These are phyloP conservation scores for Quercus lobata DNA, from an alignment of 331 rosid genomes.

Conservation along the genomic window DNA sequence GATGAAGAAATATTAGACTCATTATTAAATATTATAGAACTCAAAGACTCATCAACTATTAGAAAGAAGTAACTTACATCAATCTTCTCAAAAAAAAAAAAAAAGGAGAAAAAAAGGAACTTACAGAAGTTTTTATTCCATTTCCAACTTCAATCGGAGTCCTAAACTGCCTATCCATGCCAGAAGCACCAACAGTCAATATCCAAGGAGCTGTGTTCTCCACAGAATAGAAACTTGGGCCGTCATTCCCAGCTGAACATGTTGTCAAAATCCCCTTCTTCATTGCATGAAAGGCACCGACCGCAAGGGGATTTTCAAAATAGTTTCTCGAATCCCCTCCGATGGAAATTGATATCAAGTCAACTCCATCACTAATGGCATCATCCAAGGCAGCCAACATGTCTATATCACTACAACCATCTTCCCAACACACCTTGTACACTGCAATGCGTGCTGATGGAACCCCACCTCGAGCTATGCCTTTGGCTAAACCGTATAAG, in stretches of 20 bases:
- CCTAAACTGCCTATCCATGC: slow-evolving; percentile 46
- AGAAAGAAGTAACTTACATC: slow-evolving; percentile 28
- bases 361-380: slow-evolving; percentile 34
- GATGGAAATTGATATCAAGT: too few species aligned
- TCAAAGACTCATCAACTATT: too few species aligned
- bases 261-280: slow-evolving; percentile 60
- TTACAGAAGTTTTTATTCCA: slow-evolving; percentile 26
- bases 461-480: slow-evolving; percentile 79
- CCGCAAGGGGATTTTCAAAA: slow-evolving; percentile 43
- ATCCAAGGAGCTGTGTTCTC: slow-evolving; percentile 77
- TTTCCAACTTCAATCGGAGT: slow-evolving; percentile 38
- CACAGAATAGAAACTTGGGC: slow-evolving; percentile 42
- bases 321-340: slow-evolving; percentile 29
- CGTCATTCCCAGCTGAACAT: slow-evolving; percentile 71
- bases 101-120: background rate
- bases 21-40: too few species aligned
- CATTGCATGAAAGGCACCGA: slow-evolving; percentile 84
- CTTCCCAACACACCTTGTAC: slow-evolving; percentile 77
- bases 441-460: slow-evolving; percentile 60
- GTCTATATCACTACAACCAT: slow-evolving; percentile 60
- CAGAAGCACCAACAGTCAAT: slow-evolving; percentile 67
- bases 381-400: slow-evolving; percentile 72
- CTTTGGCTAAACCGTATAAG: slow-evolving; percentile 56
- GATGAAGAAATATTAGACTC: background rate
- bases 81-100: too few species aligned